Evolutionary conservation across 768 basidiomycete species (phyloP), one percentile per base, ranked within the genome.

Genomic region (Lentinus tigrinus): DNA sequence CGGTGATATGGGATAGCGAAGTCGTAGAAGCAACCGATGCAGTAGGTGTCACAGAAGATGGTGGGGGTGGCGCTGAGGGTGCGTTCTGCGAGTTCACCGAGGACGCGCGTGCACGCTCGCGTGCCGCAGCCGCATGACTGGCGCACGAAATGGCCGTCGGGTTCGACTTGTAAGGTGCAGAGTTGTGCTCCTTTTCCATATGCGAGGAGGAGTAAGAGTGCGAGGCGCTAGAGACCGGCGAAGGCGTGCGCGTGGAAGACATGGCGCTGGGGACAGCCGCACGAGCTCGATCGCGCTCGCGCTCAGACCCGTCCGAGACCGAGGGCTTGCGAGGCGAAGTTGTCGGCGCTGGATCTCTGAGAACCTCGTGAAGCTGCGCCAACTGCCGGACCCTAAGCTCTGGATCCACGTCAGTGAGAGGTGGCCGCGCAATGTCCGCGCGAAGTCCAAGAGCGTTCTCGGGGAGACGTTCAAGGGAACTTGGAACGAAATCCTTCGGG

Each of bases 71-170:
- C 17, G 52, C 51, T 21, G 42, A 53, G 31, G 51, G 51, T 13
- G 51, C 14, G 37, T 34, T 42, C 26, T 52, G 51, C 23, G 39
- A 52, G 51, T 53, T 59, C 38, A 31, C 42, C 14, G 67, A 64
- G 8, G 61, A 56, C 8, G 61, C 62, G 23, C 67, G 67, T 1
- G 68, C 59, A 17, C 60, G 59, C 50, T 63, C 60, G 23, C 56
- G 58, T 13, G 60, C 60, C 13, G 53, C 48, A 5, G 64, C 64
- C 2, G 64, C 64, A 10, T n/a, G 34, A 27, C 64, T 65, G 0
- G 64, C 64, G n/a, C 31, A 48, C 6, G 61, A 62, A 14, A 62
- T 43, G 10, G 46, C 37, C 6, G 53, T 56, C 37, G 60, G 43
- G 14, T 46, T 46, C 6, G 43, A 23, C 23, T 28, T 50, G 47